phyloP scores from a whole-genome alignment of 768 basidiomycete species.

The Leucosporidium scottii region DNA sequence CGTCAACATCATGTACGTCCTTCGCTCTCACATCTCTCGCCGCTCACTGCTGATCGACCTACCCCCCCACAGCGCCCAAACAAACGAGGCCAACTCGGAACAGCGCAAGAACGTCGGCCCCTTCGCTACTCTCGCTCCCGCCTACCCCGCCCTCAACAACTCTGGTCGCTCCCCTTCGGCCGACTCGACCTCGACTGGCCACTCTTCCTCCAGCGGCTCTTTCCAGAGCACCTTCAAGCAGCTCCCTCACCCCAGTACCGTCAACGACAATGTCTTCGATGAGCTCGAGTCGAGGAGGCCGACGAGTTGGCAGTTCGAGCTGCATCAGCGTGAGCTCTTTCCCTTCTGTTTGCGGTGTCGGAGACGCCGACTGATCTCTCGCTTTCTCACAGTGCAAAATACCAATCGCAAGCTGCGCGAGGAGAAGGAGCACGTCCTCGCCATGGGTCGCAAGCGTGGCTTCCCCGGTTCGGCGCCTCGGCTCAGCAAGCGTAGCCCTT shows the following conservation, averaged over 20 bases:
- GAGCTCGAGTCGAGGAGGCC: conserved; percentile 63
- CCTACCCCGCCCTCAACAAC: conserved; percentile 15
- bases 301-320: conserved; percentile 73
- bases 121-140: conserved; percentile 15
- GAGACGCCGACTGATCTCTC: not conserved
- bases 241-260: conserved; percentile 27
- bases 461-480: no score
- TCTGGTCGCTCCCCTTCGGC: conserved; percentile 9
- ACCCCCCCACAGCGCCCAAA: conserved; percentile 21
- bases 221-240: conserved; percentile 32
- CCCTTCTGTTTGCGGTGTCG: not conserved
- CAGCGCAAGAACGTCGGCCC: conserved; percentile 19
- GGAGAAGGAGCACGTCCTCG: conserved; percentile 28
- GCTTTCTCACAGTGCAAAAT: conserved; percentile 20
- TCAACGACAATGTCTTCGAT: conserved; percentile 56
- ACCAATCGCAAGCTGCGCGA: conserved; percentile 30
- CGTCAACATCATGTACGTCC: conserved; percentile 25
- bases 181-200: conserved; percentile 11
- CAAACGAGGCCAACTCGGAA: conserved; percentile 27
- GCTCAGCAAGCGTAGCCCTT: conserved; percentile 3
- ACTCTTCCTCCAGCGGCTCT: not conserved
- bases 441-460: conserved; percentile 12
- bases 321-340: conserved; percentile 29
- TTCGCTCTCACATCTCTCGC: no score
- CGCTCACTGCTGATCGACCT: no score